Conservation (phyloP, 129 eudicot genomes). For the Solidago caesia region DNA sequence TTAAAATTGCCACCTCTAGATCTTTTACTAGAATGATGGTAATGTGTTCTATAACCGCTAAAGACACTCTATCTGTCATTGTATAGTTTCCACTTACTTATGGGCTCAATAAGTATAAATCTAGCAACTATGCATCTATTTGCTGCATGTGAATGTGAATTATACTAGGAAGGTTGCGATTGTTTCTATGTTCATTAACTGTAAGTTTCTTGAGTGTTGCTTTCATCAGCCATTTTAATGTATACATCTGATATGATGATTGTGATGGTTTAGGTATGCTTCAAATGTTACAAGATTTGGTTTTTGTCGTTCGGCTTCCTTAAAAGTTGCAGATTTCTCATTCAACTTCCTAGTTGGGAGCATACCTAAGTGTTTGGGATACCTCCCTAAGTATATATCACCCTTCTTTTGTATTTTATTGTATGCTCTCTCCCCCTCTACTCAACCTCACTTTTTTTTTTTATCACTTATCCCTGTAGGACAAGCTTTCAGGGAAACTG, state of each 20-base stretch:
- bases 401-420: conserved; percentile 15
- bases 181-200: neutral
- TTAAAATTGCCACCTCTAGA: too few species aligned
- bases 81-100: too few species aligned
- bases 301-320: conserved; percentile 68
- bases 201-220: conserved; percentile 11
- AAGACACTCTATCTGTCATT: too few species aligned
- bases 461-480: conserved; percentile 31
- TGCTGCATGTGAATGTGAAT: neutral
- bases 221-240: neutral
- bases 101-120: too few species aligned
- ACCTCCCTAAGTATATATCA: conserved; percentile 68
- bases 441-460: conserved; percentile 10
- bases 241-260: conserved; percentile 7
- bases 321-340: conserved; percentile 78
- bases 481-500: conserved; percentile 91
- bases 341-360: conserved; percentile 75
- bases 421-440: neutral
- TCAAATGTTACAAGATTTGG: conserved; percentile 56
- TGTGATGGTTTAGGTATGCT: conserved; percentile 50
- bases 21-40: too few species aligned
- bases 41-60: too few species aligned
- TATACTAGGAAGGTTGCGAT: neutral
- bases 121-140: neutral
- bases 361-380: conserved; percentile 82